Percentiles rank a stretch among this genome's conserved stretches.
These are phyloP conservation scores for Kwoniella mangroviensis DNA, from an alignment of 768 basidiomycete species.

Conservation along the genomic window DNA sequence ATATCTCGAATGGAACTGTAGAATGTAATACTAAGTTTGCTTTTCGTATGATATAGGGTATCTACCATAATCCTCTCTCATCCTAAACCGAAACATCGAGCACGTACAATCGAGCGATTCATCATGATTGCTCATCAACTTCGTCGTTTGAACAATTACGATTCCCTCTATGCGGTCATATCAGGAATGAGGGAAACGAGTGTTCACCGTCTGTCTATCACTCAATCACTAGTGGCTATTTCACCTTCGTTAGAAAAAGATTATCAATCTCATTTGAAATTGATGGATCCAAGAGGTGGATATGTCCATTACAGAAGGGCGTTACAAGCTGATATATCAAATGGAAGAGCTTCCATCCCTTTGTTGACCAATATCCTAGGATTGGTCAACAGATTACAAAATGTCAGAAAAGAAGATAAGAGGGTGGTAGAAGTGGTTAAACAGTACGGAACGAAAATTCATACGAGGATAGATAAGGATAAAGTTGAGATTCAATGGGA, in stretches of 20 bases:
- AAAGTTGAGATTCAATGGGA: conserved; percentile 79
- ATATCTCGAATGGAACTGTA: conserved; percentile 22
- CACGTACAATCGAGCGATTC: conserved; percentile 84
- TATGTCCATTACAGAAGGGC: conserved; percentile 92
- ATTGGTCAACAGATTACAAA: conserved; percentile 76
- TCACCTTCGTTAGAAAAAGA: conserved; percentile 72
- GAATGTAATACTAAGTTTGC: neutral
- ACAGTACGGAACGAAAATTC: neutral
- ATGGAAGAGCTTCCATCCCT: conserved; percentile 84
- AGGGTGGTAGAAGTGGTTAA: conserved; percentile 63
- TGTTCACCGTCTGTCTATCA: conserved; percentile 71
- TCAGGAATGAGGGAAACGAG: conserved; percentile 87
- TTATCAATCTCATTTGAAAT: conserved; percentile 78
- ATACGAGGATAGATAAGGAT: neutral
- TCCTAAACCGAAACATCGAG: conserved; percentile 74
- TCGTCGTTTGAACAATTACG: conserved; percentile 86
- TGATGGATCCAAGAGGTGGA: conserved; percentile 78
- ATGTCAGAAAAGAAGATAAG: conserved; percentile 76
- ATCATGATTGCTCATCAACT: conserved; percentile 80
- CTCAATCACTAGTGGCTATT: conserved; percentile 74
- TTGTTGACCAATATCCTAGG: conserved; percentile 84
- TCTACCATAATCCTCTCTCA: conserved; percentile 88
- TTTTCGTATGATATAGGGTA: conserved; percentile 67
- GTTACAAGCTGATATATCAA: conserved; percentile 66
- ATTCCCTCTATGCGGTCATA: conserved; percentile 88